Conservation (phyloP, 306 rosid genomes). For the Pueraria montana region DNA sequence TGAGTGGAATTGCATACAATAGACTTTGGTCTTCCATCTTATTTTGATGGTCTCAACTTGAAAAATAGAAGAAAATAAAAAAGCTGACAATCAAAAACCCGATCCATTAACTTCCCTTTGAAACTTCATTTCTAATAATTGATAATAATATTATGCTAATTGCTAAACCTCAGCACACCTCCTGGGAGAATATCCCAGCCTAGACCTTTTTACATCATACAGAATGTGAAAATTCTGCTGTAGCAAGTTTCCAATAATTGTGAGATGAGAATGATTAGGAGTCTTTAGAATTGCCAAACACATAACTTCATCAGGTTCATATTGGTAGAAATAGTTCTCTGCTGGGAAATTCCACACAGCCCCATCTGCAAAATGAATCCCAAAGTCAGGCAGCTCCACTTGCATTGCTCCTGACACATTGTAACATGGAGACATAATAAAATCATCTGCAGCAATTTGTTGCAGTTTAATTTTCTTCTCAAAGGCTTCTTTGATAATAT, state of each 20-base stretch:
- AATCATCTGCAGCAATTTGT: conserved; percentile 53
- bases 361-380: conserved; percentile 72
- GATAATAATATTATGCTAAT: conserved; percentile 18
- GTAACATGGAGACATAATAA: conserved; percentile 67
- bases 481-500: conserved; percentile 67
- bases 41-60: background rate
- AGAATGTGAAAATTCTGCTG: conserved; percentile 86
- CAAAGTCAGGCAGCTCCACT: conserved; percentile 73
- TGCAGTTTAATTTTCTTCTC: conserved; percentile 59
- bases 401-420: conserved; percentile 67
- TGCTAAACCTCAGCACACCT: conserved; percentile 71
- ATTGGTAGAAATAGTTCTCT: conserved; percentile 73
- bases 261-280: conserved; percentile 58
- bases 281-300: conserved; percentile 77
- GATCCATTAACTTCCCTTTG: background rate
- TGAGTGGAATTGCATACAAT: conserved; percentile 13
- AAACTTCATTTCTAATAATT: background rate
- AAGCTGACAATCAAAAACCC: background rate
- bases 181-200: conserved; percentile 77
- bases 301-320: conserved; percentile 61
- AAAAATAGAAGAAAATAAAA: background rate
- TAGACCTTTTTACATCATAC: conserved; percentile 72
- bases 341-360: conserved; percentile 83
- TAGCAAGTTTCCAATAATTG: conserved; percentile 82
- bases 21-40: background rate